These are phyloP conservation scores for Mortierella sp. DNA, from an alignment of 371 early-diverging fungal genomes.

Conservation along the genomic window DNA sequence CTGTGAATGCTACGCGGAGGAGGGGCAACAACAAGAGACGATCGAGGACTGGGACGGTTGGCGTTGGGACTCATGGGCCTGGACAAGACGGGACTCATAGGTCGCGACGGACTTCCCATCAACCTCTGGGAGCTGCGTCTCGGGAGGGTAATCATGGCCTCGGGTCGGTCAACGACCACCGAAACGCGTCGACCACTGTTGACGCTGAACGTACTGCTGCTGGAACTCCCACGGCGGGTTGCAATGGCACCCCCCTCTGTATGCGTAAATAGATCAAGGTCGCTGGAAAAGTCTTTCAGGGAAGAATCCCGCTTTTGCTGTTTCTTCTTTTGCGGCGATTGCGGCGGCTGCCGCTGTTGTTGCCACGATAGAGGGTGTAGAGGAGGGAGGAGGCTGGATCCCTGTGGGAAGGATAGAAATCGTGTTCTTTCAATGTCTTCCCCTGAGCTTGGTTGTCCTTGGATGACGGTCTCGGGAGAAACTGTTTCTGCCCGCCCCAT, in stretches of 20 bases:
- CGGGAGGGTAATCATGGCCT: conserved; percentile 43
- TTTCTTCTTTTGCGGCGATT: neutral
- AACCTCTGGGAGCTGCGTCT: conserved; percentile 49
- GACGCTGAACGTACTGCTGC: neutral
- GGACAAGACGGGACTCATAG: conserved; percentile 48
- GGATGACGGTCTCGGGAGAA: conserved; percentile 11
- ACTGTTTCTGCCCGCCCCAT: conserved; percentile 54
- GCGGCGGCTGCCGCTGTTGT: neutral
- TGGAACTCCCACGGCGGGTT: conserved; percentile 6
- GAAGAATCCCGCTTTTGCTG: conserved; percentile 6
- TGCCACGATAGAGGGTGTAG: neutral
- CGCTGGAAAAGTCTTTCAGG: neutral
- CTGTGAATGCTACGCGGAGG: conserved; percentile 52
- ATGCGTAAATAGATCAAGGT: neutral
- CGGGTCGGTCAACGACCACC: conserved; percentile 34
- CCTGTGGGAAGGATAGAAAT: conserved; percentile 10
- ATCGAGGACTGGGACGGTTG: conserved; percentile 36
- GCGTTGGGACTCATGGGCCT: conserved; percentile 44
- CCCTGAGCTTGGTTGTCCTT: conserved; percentile 7
- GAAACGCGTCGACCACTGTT: conserved; percentile 37
- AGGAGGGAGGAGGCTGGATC: conserved; percentile 2
- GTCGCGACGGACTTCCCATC: conserved; percentile 43
- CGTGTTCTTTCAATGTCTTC: neutral
- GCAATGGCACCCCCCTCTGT: neutral
- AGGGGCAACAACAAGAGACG: conserved; percentile 46